Evolutionary conservation across 257 asterid species (phyloP), one percentile per base, ranked within the genome.

Genomic region (Coffea eugenioides): DNA sequence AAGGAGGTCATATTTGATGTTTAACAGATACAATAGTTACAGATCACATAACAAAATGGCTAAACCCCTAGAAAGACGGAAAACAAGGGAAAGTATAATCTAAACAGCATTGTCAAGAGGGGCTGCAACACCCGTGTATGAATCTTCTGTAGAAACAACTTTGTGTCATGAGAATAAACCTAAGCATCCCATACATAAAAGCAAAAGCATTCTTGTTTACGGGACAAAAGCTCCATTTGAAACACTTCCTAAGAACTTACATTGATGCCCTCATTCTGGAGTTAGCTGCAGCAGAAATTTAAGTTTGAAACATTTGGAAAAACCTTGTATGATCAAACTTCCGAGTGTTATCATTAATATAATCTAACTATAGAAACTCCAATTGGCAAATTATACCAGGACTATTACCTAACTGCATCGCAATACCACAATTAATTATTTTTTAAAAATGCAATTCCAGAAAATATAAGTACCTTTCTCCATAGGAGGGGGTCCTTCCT

Each of bases 401-500:
- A 2, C 36, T 56, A 21, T 18, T 1, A 41, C 27, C 31, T 69
- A 27, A 25, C 10, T 74, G 57, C 61, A 1, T 20, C 3, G 45
- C 43, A 52, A 48, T 54, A 14, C 0, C 34, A 54, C 36, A 74
- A 74, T 54, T 67, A 74, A n/a, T 46, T 74, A 51, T 16, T 56
- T 34, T 36, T 54, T 27, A 13, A 59, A 59, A 56, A 2, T 54
- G 46, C 13, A 20, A 34, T 56, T 70, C 69, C 41, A 76, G 49
- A 79, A 81, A 64, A 83, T 41, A 59, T 52, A 39, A 46, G 61
- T 84, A 94, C 97, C 97, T 88, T 93, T 88, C 85, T 89, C 98
- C 98, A 95, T 48, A 95, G 86, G 73, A 69, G 70, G 65, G 90
- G 90, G 82, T 93, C 82, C 84, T 89, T 95, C 84, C 98, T 91